These are phyloP conservation scores for Penicillium verhagenii DNA, from an alignment of 495 filamentous ascomycete species.

Conservation along the genomic window DNA sequence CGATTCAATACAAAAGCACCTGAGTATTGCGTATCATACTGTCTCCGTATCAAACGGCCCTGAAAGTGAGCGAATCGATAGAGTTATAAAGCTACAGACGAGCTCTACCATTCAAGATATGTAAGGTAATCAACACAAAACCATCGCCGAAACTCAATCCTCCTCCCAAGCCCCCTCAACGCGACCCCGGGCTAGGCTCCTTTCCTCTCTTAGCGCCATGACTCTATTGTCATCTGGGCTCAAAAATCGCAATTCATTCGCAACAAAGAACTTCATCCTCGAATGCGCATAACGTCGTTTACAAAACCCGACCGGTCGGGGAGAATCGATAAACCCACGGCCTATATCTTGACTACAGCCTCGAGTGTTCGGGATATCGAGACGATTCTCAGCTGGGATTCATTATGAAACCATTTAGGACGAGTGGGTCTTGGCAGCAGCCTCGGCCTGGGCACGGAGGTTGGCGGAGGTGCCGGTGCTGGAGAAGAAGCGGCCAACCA, in stretches of 20 bases:
- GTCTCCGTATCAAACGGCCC: background rate
- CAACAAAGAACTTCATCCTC: slow-evolving; percentile 6
- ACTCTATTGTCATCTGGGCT: slow-evolving; percentile 9
- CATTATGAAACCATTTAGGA: slow-evolving; percentile 17
- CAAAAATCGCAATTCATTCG: slow-evolving; percentile 10
- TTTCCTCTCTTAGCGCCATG: slow-evolving; percentile 4
- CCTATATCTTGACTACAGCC: slow-evolving; percentile 6
- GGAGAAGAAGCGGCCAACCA: slow-evolving; percentile 87
- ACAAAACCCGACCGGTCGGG: slow-evolving; percentile 1
- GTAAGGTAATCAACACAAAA: slow-evolving; percentile 8
- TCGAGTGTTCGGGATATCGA: slow-evolving; percentile 11
- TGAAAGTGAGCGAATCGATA: background rate
- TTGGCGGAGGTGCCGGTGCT: slow-evolving; percentile 76
- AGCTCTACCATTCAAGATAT: slow-evolving; percentile 10
- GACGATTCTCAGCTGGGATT: slow-evolving; percentile 17
- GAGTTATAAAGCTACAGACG: background rate
- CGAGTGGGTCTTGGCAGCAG: slow-evolving; percentile 55
- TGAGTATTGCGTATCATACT: background rate
- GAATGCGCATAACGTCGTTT: slow-evolving; percentile 4
- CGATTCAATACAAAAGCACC: background rate
- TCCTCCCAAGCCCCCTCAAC: background rate
- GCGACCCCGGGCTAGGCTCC: slow-evolving; percentile 9
- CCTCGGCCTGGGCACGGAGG: slow-evolving; percentile 87
- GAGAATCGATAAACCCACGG: slow-evolving; percentile 22
- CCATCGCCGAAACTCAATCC: background rate